These are phyloP conservation scores for Ganoderma boninense DNA, from an alignment of 1,284 basidiomycete genomes.

Conservation along the genomic window DNA sequence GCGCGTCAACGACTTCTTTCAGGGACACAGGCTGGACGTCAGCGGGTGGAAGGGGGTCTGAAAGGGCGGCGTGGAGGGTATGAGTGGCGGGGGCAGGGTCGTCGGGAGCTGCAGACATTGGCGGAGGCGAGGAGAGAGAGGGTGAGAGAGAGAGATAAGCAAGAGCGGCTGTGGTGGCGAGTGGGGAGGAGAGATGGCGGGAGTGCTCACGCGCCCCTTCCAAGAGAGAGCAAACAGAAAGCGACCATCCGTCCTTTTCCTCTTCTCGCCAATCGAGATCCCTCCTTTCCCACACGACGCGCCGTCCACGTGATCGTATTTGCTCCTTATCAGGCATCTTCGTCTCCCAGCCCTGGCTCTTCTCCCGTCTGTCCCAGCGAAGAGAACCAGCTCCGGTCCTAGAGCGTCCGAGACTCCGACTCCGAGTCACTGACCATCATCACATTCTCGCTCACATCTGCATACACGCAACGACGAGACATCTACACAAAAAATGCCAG, in stretches of 20 bases:
- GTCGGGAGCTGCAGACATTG: conserved; percentile 41
- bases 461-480: conserved; percentile 11
- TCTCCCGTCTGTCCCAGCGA: neutral
- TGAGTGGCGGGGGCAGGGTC: conserved; percentile 30
- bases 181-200: conserved; percentile 22
- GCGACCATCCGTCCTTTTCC: conserved; percentile 31
- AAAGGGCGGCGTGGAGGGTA: conserved; percentile 26
- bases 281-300: conserved; percentile 28
- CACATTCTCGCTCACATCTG: neutral
- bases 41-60: conserved; percentile 11
- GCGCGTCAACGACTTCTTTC: conserved; percentile 15
- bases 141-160: conserved; percentile 31
- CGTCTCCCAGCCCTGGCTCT: neutral
- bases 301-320: conserved; percentile 32
- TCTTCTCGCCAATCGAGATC: conserved; percentile 24
- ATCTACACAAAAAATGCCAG: conserved; percentile 18
- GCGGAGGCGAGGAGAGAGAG: conserved; percentile 22
- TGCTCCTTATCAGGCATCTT: conserved; percentile 13
- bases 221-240: conserved; percentile 28
- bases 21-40: conserved; percentile 20
- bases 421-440: neutral
- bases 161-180: conserved; percentile 23
- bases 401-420: neutral
- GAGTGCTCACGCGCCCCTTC: conserved; percentile 33
- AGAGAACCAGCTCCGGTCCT: neutral